Evolutionary conservation across 768 basidiomycete genomes (phyloP).

Genomic region (Candolleomyces efflorescens): DNA sequence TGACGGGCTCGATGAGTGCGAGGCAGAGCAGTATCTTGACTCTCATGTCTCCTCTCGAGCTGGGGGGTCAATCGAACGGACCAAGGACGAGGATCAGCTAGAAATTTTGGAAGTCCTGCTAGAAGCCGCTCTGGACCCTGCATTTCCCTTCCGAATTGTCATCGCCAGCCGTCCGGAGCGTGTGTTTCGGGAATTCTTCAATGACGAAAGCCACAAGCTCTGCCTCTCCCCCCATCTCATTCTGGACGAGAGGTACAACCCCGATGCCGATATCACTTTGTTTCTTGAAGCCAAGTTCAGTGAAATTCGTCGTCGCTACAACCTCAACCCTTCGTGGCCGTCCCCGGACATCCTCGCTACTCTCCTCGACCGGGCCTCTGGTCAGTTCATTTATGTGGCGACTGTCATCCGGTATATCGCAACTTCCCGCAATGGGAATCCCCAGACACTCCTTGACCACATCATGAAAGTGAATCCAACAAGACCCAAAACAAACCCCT

Average conservation of each 20-base stretch:
- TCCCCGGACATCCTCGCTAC: background rate
- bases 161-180: slow-evolving; percentile 9
- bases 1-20: slow-evolving; percentile 12
- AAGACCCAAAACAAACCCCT: background rate
- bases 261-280: slow-evolving; percentile 1
- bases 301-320: background rate
- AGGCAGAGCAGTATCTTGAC: background rate
- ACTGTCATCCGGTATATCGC: slow-evolving; percentile 11
- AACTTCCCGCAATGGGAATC: slow-evolving; percentile 1
- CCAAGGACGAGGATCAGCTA: background rate
- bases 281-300: background rate
- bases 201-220: background rate
- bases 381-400: slow-evolving; percentile 15
- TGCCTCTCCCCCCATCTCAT: background rate
- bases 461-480: background rate
- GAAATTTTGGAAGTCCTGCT: slow-evolving; percentile 4
- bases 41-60: too few species aligned
- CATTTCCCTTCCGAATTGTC: slow-evolving; percentile 3
- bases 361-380: slow-evolving; percentile 2
- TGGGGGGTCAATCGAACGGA: background rate
- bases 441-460: slow-evolving; percentile 8
- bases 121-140: background rate
- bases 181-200: background rate
- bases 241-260: slow-evolving; percentile 1
- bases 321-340: slow-evolving; percentile 6